Evolutionary conservation across 345 rosid species (phyloP).

Genomic region (Citrus australasica): DNA sequence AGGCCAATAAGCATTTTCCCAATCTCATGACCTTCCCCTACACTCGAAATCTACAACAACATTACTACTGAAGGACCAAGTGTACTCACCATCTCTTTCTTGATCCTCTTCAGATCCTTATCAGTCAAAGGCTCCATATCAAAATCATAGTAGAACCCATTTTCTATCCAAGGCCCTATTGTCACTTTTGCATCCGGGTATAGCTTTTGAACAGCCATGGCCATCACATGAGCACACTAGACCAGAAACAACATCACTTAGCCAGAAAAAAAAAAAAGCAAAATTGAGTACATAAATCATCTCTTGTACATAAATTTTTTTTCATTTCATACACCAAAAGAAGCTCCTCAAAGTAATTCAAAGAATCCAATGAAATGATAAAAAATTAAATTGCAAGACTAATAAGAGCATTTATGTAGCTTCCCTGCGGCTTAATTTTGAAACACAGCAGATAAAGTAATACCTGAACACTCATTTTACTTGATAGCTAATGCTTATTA

Average conservation of each 20-base stretch:
- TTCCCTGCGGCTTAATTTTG: background rate
- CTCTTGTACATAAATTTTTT: background rate
- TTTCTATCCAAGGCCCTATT: conserved; percentile 96
- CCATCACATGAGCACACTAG: conserved; percentile 99
- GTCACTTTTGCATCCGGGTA: conserved; percentile 92
- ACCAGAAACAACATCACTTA: background rate
- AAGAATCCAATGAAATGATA: background rate
- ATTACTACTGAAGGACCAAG: background rate
- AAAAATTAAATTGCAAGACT: too few species aligned
- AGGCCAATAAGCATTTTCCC: conserved; percentile 26
- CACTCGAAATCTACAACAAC: background rate
- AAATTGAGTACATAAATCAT: background rate
- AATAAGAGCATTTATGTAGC: background rate
- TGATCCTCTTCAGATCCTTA: conserved; percentile 83
- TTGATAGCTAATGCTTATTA: too few species aligned
- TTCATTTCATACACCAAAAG: background rate
- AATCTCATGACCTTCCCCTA: conserved; percentile 13
- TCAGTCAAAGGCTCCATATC: conserved; percentile 90
- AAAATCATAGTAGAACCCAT: conserved; percentile 90
- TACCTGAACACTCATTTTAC: too few species aligned
- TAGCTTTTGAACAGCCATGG: conserved; percentile 96
- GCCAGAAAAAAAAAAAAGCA: background rate
- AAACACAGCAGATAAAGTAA: background rate
- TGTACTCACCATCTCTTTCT: conserved; percentile 91
- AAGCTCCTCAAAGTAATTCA: background rate